A percentile compares a stretch with the other conserved stretches of the same genome.
phyloP scores from a whole-genome alignment of 2,329 filamentous ascomycete species.

The Nigrospora oryzae region DNA sequence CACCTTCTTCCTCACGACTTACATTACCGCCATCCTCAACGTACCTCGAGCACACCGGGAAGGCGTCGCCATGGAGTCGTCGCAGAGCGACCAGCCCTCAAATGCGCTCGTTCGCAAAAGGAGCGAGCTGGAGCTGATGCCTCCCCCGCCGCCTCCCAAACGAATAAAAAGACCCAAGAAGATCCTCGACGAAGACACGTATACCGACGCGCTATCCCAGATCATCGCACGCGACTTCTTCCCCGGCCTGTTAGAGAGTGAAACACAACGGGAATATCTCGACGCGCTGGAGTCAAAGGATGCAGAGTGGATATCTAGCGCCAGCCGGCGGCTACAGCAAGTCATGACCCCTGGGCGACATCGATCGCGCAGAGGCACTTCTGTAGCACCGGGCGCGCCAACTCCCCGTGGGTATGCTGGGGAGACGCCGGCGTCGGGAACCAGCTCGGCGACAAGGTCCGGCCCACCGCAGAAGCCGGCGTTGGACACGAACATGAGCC shows the following conservation, averaged over 20 bases:
- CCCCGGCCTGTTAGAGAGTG: constrained; percentile 76
- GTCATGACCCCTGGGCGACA: constrained; percentile 71
- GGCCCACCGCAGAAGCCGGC: constrained; percentile 30
- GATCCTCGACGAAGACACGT: constrained; percentile 88
- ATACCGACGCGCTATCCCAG: constrained; percentile 81
- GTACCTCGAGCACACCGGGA: too few species aligned
- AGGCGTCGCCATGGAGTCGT: constrained; percentile 25
- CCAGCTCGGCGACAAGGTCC: constrained; percentile 26
- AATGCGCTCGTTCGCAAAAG: constrained; percentile 57
- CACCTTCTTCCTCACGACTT: too few species aligned
- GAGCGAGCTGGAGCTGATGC: constrained; percentile 67
- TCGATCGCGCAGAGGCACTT: constrained; percentile 21
- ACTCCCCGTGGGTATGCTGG: constrained; percentile 62
- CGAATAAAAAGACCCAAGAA: constrained; percentile 85
- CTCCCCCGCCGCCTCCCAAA: constrained; percentile 75
- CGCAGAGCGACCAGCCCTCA: constrained; percentile 28
- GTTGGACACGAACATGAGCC: constrained; percentile 69
- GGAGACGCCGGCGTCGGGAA: constrained; percentile 63
- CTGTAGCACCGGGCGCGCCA: constrained; percentile 23
- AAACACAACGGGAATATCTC: constrained; percentile 86
- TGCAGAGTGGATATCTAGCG: constrained; percentile 75
- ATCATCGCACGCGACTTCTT: constrained; percentile 98
- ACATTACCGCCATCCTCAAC: too few species aligned
- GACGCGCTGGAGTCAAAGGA: constrained; percentile 85
- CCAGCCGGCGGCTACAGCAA: constrained; percentile 61